Base-by-base conservation (phyloP, 2,329 filamentous ascomycete species). In the Cytospora chrysosperma region DNA sequence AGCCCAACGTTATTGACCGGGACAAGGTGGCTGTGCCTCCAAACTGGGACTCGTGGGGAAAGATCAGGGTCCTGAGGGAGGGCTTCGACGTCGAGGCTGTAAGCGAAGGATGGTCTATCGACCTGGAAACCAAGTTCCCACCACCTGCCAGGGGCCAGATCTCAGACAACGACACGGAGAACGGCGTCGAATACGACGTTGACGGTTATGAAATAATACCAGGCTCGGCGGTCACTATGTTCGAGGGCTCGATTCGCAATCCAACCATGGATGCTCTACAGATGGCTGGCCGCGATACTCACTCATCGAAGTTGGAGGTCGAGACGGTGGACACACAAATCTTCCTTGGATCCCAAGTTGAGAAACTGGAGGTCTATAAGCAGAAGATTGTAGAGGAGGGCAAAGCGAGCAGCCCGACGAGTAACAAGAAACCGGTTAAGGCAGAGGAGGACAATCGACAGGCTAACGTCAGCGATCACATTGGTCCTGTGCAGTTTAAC, bases 31-130 rank as follows among this genome's bases (percentile, higher is more conserved):
- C 97, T 6, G 91, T 99, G 0, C 94, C 94, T 1, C 90, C 93
- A 19, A 97, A 97, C 75, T 99, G 95, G 95, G 95, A 99, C 76
- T 97, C 93, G 0, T 97, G 93, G 91, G 93, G 93, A 65, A 99
- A 98, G 77, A 97, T 99, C 65, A 85, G 94, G 50, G 92, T 98
- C 52, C 81, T 98, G 30, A 87, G 92, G 60, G 95, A 97, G 72
- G 91, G 89, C 0, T 98, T 98, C 70, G 92, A 98, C 69, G 91
- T 96, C 26, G 95, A 99, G 78, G 85, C 85, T 17, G 83, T 96
- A 51, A 95, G 92, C 70, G 85, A 88, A 64, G 91, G 88, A 56
- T 99, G 95, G 95, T 89, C 89, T 1, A 84, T 91, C 62, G 93
- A 96, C 68, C 90, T 95, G 57, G 88, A 93, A 71, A 83, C 85